Conservation (phyloP, 805 yeast species). For the Lachancea sp. region DNA sequence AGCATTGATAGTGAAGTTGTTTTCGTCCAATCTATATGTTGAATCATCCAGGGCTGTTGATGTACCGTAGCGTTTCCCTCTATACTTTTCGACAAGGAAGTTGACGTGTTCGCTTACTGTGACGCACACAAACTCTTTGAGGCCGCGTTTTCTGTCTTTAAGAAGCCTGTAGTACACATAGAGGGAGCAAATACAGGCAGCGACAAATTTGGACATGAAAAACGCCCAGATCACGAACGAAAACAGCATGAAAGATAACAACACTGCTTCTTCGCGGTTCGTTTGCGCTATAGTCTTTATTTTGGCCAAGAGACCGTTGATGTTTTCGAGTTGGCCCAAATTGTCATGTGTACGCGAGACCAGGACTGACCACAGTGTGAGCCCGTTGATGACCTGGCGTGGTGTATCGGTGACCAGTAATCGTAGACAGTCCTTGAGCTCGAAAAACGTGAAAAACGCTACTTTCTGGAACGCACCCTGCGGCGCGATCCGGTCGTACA, state of each 20-base stretch:
- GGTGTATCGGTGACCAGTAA: conserved; percentile 78
- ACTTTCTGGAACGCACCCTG: conserved; percentile 57
- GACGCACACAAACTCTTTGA: conserved; percentile 57
- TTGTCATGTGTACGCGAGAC: conserved; percentile 30
- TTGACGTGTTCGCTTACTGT: conserved; percentile 55
- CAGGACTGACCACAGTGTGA: conserved; percentile 55
- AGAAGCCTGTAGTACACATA: conserved; percentile 46
- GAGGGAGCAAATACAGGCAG: conserved; percentile 47
- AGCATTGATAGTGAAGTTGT: not conserved
- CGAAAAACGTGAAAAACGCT: conserved; percentile 58
- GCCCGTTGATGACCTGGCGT: conserved; percentile 75
- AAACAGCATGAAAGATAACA: conserved; percentile 66
- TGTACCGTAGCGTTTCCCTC: not conserved
- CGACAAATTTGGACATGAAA: conserved; percentile 49
- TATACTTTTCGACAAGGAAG: conserved; percentile 30
- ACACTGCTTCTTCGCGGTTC: conserved; percentile 60
- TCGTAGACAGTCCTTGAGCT: conserved; percentile 54
- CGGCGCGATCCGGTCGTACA: conserved; percentile 66
- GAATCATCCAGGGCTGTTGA: not conserved
- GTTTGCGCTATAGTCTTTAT: conserved; percentile 53
- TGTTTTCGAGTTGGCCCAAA: conserved; percentile 26
- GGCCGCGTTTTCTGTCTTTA: conserved; percentile 33
- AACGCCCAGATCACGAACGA: conserved; percentile 70
- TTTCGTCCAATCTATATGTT: not conserved
- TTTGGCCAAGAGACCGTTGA: conserved; percentile 35